Percentiles rank a stretch among this genome's conserved stretches.
Evolutionary conservation across 352 stramenopile genomes (phyloP).

Genomic region (Globisporangium takayamanum): DNA sequence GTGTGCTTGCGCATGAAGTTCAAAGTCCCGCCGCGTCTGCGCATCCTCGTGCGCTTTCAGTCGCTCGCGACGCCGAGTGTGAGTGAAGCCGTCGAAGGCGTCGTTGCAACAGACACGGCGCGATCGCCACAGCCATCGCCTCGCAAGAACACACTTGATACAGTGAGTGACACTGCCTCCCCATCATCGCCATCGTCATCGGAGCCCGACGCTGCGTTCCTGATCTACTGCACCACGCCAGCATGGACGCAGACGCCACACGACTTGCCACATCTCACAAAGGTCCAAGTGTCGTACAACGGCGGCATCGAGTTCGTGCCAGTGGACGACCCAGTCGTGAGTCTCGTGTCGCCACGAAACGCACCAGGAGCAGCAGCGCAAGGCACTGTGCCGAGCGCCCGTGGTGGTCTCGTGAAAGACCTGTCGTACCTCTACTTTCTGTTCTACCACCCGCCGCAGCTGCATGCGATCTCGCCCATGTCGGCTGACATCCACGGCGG

Average conservation of each 20-base stretch:
- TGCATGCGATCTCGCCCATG: constrained; percentile 44
- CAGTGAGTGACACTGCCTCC: not conserved
- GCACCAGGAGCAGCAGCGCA: not conserved
- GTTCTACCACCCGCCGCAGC: constrained; percentile 54
- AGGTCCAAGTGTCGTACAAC: constrained; percentile 70
- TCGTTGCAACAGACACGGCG: not conserved
- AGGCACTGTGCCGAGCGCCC: constrained; percentile 1
- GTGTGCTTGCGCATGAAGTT: constrained; percentile 67
- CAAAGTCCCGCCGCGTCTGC: constrained; percentile 39
- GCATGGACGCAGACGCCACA: constrained; percentile 22
- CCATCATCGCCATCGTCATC: not conserved
- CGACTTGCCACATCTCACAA: constrained; percentile 45
- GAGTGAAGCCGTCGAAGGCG: constrained; percentile 17
- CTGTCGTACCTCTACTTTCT: constrained; percentile 72
- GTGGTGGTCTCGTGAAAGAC: constrained; percentile 33
- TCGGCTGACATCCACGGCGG: constrained; percentile 61
- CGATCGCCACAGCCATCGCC: not conserved
- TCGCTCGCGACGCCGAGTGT: constrained; percentile 22
- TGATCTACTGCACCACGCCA: constrained; percentile 46
- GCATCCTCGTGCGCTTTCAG: constrained; percentile 50
- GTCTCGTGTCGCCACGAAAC: constrained; percentile 4
- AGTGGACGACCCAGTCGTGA: constrained; percentile 13
- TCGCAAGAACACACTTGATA: too few species aligned
- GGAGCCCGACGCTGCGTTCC: constrained; percentile 25
- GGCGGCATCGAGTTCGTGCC: constrained; percentile 46